Evolutionary conservation across 768 basidiomycete species (phyloP).

Genomic region (Guyanaporus albipodus): DNA sequence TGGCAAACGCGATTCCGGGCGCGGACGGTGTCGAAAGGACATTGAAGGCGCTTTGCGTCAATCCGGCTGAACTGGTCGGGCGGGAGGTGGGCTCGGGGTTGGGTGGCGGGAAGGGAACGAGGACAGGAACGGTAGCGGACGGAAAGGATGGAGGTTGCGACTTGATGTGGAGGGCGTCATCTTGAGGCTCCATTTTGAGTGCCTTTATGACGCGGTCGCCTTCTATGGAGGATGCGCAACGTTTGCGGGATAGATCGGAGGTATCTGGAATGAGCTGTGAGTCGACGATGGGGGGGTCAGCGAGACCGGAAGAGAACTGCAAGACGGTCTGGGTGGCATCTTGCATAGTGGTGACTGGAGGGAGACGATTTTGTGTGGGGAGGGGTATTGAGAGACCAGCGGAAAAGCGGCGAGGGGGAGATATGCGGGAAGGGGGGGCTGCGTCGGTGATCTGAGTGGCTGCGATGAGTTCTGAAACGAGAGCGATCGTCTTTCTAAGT

Average conservation of each 20-base stretch:
- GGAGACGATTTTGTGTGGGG: constrained; percentile 31
- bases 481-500: constrained; percentile 49
- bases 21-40: constrained; percentile 19
- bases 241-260: constrained; percentile 46
- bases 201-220: constrained; percentile 45
- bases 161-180: constrained; percentile 34
- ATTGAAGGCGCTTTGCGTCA: constrained; percentile 22
- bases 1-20: constrained; percentile 17
- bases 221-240: constrained; percentile 45
- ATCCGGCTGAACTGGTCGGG: constrained; percentile 31
- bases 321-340: constrained; percentile 24
- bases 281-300: constrained; percentile 21
- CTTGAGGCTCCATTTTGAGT: constrained; percentile 47
- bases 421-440: constrained; percentile 30
- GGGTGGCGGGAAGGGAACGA: constrained; percentile 26
- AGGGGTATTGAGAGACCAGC: constrained; percentile 32
- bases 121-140: constrained; percentile 20
- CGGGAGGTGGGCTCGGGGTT: constrained; percentile 29
- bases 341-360: constrained; percentile 17
- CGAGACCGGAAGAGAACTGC: constrained; percentile 13
- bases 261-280: constrained; percentile 25
- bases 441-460: constrained; percentile 37
- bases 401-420: constrained; percentile 24
- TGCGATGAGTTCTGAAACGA: constrained; percentile 54
- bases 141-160: constrained; percentile 26